Base-by-base conservation (phyloP, 139 green algal species). In the Micractinium sp. region DNA sequence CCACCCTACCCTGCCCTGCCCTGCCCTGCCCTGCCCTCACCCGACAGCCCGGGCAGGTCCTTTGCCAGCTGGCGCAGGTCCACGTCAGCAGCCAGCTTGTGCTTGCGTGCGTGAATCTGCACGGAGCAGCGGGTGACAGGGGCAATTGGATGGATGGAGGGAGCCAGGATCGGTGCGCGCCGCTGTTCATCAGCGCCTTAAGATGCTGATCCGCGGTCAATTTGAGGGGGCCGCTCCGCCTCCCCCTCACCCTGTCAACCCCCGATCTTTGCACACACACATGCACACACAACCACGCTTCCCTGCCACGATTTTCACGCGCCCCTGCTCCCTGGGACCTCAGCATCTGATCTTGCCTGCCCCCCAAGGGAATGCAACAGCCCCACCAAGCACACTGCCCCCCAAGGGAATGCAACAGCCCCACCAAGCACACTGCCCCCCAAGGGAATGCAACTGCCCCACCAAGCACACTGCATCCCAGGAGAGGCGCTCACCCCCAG, bases 121-220 rank as follows among this genome's bases (percentile, higher is more conserved):
- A 53, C 0, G 63, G 0, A 36, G 16, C 12, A 31, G 31, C 0
- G 15, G 9, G 47, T 9, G 81, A 19, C 7, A 19, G 29, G 15
- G 12, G 0, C 15, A 74, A 13, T 33, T 14, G 61, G 78, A 12
- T 39, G 3, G 23, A 23, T 35, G 7, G 78, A 5, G 38, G 39
- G 15, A 63, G 39, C 39, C 35, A 99, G 93, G 84, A 99, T 96
- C 86, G 98, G 94, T 41, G 87, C 90, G 18, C 96, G 93, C 7
- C 92, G 94, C 76, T 93, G 80, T n/a, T 94, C 95, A 89, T 98
- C 93, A 2, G 97, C n/a, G 97, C 86, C 94, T 93, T 19, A 88
- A 87, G 84, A 99, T 96, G 77, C 90, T 76, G 84, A 98, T 89
- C 97, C 98, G 82, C 96, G 94, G 93, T 99, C 98, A 90, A 99